Base-by-base conservation (phyloP, 139 green algal species). In the Chlamydomonas sp. region DNA sequence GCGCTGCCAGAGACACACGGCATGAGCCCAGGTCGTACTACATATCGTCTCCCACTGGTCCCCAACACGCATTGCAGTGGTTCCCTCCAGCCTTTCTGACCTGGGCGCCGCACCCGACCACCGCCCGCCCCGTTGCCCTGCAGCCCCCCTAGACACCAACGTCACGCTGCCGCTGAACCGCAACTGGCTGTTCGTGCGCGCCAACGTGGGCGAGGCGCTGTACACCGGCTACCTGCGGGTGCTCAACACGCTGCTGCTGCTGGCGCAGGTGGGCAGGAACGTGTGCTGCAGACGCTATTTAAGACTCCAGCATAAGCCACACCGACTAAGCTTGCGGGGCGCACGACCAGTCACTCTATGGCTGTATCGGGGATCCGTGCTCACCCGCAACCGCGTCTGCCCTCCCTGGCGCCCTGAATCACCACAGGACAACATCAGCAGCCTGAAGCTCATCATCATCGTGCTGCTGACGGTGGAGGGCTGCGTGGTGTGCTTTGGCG, bases 401-500 rank as follows among this genome's bases (percentile, higher is more conserved):
- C 31, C 31, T 49, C 31, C 31, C 31, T 49, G 31, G 31, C 31
- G 31, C 31, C 31, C 31, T 49, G 31, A 71, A 18, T 71, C 12
- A 14, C 66, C 12, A 71, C 88, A 90, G 74, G 66, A 77, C 77
- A 91, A 88, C 57, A 74, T 90, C 3, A 14, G 14, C 0, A 77
- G 62, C 64, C 71, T 93, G 60, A 85, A 90, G 83, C 10, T 87
- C 14, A 57, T 91, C 57, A 20, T 91, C 66, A 71, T 93, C 4
- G 68, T 66, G 3, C 83, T 93, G 74, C 78, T 93, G 84, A 49
- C 89, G n/a, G 67, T 92, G 63, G 87, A 92, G 84, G 89, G 90
- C 49, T 79, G 78, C 20, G 16, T 59, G 15, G 63, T 91, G 57
- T 88, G 83, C 18, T 66, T 91, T 15, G 57, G 74, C 2, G 74